These are phyloP conservation scores for Podaxis mareebaensis DNA, from an alignment of 768 basidiomycete species.

Conservation along the genomic window DNA sequence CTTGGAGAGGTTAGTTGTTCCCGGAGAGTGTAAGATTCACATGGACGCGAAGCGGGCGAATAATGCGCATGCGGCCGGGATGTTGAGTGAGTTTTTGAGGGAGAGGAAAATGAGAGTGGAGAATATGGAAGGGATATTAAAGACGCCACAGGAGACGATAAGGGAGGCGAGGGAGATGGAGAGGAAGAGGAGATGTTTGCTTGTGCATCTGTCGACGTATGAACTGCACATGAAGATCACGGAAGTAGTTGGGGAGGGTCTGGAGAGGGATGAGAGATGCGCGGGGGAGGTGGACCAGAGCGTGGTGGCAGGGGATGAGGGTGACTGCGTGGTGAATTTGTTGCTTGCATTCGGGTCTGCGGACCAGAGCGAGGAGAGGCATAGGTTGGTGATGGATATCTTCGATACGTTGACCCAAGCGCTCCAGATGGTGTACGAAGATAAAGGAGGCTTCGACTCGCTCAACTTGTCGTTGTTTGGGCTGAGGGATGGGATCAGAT, in stretches of 20 bases:
- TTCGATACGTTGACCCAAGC: constrained; percentile 1
- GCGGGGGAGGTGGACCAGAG: too few relatives aligned
- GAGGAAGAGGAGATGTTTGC: constrained; percentile 1
- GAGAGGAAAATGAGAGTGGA: constrained; percentile 12
- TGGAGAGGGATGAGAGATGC: too few relatives aligned
- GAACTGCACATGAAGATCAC: constrained; percentile 4
- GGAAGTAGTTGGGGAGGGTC: background rate
- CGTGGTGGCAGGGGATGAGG: background rate
- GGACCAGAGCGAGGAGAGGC: constrained; percentile 11
- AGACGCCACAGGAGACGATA: constrained; percentile 5
- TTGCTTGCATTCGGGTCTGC: background rate
- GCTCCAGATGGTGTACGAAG: constrained; percentile 6
- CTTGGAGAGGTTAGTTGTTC: constrained; percentile 8
- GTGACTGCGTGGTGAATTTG: constrained; percentile 1
- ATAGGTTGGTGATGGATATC: constrained; percentile 6
- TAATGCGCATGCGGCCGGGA: constrained; percentile 7
- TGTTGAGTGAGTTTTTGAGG: constrained; percentile 5
- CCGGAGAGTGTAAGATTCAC: constrained; percentile 7
- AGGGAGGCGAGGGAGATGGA: background rate
- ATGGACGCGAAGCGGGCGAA: constrained; percentile 13
- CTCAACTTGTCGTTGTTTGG: constrained; percentile 12
- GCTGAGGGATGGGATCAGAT: constrained; percentile 4
- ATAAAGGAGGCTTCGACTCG: constrained; percentile 10
- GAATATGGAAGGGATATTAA: constrained; percentile 15
- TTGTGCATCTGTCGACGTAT: background rate